Percentiles rank a stretch among this genome's conserved stretches.
phyloP scores from a whole-genome alignment of 441 rosid species.

The Manihot esculenta region DNA sequence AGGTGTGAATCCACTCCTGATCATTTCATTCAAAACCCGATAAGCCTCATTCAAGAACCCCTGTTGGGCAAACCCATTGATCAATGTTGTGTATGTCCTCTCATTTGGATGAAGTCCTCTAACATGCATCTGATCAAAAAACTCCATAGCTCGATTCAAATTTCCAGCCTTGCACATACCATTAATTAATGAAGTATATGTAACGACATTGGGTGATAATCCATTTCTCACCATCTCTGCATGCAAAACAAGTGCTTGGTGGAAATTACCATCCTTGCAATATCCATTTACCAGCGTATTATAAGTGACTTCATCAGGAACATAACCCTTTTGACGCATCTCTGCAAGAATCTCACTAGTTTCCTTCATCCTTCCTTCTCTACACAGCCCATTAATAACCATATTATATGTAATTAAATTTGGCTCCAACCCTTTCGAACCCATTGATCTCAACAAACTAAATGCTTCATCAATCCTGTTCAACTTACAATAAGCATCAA shows the following conservation, averaged over 20 bases:
- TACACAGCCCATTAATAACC: constrained; percentile 69
- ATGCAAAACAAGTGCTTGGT: constrained; percentile 80
- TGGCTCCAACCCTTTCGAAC: constrained; percentile 60
- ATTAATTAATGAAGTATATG: constrained; percentile 77
- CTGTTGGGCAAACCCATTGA: constrained; percentile 74
- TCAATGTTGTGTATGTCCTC: constrained; percentile 76
- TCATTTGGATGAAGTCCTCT: constrained; percentile 77
- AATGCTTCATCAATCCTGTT: constrained; percentile 59
- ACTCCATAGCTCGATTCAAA: constrained; percentile 70
- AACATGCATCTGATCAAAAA: constrained; percentile 74
- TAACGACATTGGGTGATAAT: constrained; percentile 71
- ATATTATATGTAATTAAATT: constrained; percentile 77
- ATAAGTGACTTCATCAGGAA: constrained; percentile 72
- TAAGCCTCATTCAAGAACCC: constrained; percentile 70
- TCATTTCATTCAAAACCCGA: constrained; percentile 60
- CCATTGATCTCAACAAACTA: constrained; percentile 56
- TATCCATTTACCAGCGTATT: constrained; percentile 80
- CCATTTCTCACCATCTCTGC: constrained; percentile 71
- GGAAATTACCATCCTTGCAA: constrained; percentile 72
- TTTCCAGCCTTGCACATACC: constrained; percentile 80
- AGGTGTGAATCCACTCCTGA: constrained; percentile 58
- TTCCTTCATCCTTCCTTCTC: constrained; percentile 77
- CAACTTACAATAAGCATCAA: constrained; percentile 64
- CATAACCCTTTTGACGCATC: constrained; percentile 58
- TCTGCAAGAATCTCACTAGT: constrained; percentile 48